Evolutionary conservation across 805 yeast species (phyloP), one percentile per base, ranked within the genome.

Genomic region (Candida pseudofarinosa): DNA sequence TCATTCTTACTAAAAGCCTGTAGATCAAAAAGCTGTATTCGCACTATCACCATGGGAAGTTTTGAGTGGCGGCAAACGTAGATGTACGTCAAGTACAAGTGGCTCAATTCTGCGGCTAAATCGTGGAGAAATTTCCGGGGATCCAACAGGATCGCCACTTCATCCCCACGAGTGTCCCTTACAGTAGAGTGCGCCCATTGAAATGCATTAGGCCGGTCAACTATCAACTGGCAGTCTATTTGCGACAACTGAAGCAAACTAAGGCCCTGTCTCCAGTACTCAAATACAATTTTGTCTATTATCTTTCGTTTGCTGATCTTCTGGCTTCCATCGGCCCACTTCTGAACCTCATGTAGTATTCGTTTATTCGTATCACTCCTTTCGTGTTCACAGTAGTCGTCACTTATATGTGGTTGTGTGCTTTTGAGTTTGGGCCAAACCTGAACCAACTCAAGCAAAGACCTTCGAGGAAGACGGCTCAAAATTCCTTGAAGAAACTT

Each of bases 161-260:
- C 67, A 13, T 52, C 45, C 8, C 54, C 63, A 38, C 48, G 40
- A 2, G 66, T 50, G 41, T 76, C 67, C 39, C 58, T 62, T 0
- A 74, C 77, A 2, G 73, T 67, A 4, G 81, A 76, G 40, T 71
- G 69, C 1, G 67, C 59, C 83, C 83, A 78, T 28, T 55, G 56
- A 50, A 61, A 71, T 3, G 65, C 42, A 32, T 60, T 61, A 0
- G 89, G 81, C 44, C 76, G 73, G 51, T 82, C 85, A 2, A 85
- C 76, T 35, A 85, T 65, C 35, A 75, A 54, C 50, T 82, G 85
- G 41, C 83, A 77, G 50, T 86, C 93, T 4, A 85, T 62, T 46
- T 84, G 88, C 0, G 93, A 82, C 33, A 81, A 55, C 55, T 86
- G 95, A 14, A 80, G 65, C 1, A 82, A 61, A 49, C 81, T 83